Evolutionary conservation across 2,329 filamentous ascomycete species (phyloP).

Genomic region (Aspergillus luchuensis): DNA sequence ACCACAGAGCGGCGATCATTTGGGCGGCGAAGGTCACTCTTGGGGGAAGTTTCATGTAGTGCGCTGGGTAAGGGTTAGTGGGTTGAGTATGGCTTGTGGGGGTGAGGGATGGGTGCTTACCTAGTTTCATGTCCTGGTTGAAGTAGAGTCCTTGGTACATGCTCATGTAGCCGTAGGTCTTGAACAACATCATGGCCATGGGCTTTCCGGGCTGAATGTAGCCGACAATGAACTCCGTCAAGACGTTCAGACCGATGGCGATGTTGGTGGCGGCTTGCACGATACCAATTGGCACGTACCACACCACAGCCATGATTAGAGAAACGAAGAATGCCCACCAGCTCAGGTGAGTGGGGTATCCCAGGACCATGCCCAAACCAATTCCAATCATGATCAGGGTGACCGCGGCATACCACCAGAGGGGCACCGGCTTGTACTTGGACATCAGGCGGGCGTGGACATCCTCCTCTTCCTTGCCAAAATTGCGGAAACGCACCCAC

Average conservation of each 20-base stretch:
- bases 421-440: slow-evolving; percentile 57
- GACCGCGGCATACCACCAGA: slow-evolving; percentile 60
- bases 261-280: slow-evolving; percentile 71
- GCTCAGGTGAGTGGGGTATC: slow-evolving; percentile 66
- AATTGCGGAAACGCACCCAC: slow-evolving; percentile 63
- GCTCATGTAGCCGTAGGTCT: slow-evolving; percentile 70
- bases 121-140: slow-evolving; percentile 66
- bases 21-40: slow-evolving; percentile 56
- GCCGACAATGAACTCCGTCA: slow-evolving; percentile 72
- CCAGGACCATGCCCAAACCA: slow-evolving; percentile 49
- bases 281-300: slow-evolving; percentile 63
- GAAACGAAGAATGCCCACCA: slow-evolving; percentile 75
- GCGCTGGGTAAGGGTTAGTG: slow-evolving; percentile 33
- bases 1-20: slow-evolving; percentile 54
- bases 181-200: slow-evolving; percentile 76
- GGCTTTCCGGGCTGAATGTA: slow-evolving; percentile 72
- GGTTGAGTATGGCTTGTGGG: neutral
- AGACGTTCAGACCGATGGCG: slow-evolving; percentile 67
- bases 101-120: slow-evolving; percentile 17
- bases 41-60: slow-evolving; percentile 65
- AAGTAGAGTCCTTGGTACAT: slow-evolving; percentile 69
- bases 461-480: slow-evolving; percentile 57
- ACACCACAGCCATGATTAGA: slow-evolving; percentile 64
- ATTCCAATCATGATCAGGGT: slow-evolving; percentile 54
- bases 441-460: slow-evolving; percentile 59